These are phyloP conservation scores for Volutella citrinella DNA, from an alignment of 2,329 filamentous ascomycete species.

Conservation along the genomic window DNA sequence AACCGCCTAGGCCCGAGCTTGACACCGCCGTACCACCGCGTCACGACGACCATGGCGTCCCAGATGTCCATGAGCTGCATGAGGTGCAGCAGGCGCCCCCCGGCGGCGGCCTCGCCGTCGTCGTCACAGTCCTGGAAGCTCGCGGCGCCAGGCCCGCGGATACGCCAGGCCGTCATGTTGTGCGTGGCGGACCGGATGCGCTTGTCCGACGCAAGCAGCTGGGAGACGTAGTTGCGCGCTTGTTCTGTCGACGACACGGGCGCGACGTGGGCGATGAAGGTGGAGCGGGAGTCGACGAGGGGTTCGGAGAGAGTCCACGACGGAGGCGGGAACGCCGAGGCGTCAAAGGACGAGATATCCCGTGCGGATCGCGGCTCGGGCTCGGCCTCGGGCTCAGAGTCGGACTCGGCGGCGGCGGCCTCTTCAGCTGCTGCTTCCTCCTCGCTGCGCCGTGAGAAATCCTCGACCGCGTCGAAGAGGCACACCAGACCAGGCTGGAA, in stretches of 20 bases:
- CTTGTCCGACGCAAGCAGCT: slow-evolving; percentile 79
- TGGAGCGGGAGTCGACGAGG: slow-evolving; percentile 78
- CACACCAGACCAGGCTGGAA: slow-evolving; percentile 77
- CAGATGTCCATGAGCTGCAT: slow-evolving; percentile 95
- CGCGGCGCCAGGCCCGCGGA: slow-evolving; percentile 54
- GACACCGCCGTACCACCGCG: slow-evolving; percentile 91
- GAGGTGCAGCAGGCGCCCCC: slow-evolving; percentile 78
- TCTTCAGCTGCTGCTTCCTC: slow-evolving; percentile 20
- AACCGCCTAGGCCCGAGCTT: slow-evolving; percentile 88
- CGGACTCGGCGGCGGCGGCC: slow-evolving; percentile 20
- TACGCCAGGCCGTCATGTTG: slow-evolving; percentile 94
- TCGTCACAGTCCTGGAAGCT: slow-evolving; percentile 90
- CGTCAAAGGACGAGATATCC: slow-evolving; percentile 6
- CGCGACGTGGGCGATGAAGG: slow-evolving; percentile 79
- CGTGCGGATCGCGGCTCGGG: slow-evolving; percentile 6
- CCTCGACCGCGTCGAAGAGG: slow-evolving; percentile 87
- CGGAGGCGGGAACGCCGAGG: slow-evolving; percentile 19
- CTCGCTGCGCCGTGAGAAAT: slow-evolving; percentile 49
- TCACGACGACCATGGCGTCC: slow-evolving; percentile 90
- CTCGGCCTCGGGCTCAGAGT: slow-evolving; percentile 21
- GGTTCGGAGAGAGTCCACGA: slow-evolving; percentile 73
- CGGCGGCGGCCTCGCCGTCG: slow-evolving; percentile 92
- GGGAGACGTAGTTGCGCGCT: slow-evolving; percentile 67
- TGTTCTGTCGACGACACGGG: slow-evolving; percentile 66
- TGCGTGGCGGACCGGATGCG: slow-evolving; percentile 85